These are phyloP conservation scores for Epichloe hybrida DNA, from an alignment of 2,329 filamentous ascomycete species.

Conservation along the genomic window DNA sequence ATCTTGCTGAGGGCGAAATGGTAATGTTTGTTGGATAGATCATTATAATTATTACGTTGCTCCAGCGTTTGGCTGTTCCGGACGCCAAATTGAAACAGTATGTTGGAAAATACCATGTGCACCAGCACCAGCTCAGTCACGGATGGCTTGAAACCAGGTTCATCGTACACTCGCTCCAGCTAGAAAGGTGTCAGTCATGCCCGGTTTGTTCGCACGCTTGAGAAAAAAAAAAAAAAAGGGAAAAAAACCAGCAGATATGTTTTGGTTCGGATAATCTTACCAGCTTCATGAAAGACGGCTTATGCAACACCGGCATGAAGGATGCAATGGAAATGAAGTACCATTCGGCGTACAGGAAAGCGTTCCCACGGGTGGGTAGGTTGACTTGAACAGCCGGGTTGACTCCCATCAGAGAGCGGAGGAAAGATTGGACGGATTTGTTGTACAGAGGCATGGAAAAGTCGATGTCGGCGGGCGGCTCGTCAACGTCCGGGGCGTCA, in stretches of 20 bases:
- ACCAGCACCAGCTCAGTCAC: slow-evolving; percentile 54
- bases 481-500: slow-evolving; percentile 51
- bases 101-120: slow-evolving; percentile 67
- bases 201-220: not conserved
- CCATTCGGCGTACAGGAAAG: slow-evolving; percentile 57
- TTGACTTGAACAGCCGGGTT: slow-evolving; percentile 43
- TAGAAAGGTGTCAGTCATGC: slow-evolving; percentile 14
- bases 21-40: slow-evolving; percentile 63
- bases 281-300: slow-evolving; percentile 55
- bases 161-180: slow-evolving; percentile 56
- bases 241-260: not conserved
- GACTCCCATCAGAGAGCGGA: slow-evolving; percentile 50
- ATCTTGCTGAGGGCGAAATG: slow-evolving; percentile 60
- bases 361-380: slow-evolving; percentile 50
- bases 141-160: slow-evolving; percentile 47
- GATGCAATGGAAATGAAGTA: slow-evolving; percentile 61
- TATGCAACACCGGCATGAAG: slow-evolving; percentile 66
- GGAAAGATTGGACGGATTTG: slow-evolving; percentile 58
- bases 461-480: slow-evolving; percentile 28
- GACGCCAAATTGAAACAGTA: slow-evolving; percentile 64
- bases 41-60: slow-evolving; percentile 41
- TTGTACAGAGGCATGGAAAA: slow-evolving; percentile 41
- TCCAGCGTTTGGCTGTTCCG: slow-evolving; percentile 48
- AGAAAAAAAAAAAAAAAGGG: no score
- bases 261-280: slow-evolving; percentile 28